Conservation (phyloP, 2,329 filamentous ascomycete species). For the Fusarium citri region DNA sequence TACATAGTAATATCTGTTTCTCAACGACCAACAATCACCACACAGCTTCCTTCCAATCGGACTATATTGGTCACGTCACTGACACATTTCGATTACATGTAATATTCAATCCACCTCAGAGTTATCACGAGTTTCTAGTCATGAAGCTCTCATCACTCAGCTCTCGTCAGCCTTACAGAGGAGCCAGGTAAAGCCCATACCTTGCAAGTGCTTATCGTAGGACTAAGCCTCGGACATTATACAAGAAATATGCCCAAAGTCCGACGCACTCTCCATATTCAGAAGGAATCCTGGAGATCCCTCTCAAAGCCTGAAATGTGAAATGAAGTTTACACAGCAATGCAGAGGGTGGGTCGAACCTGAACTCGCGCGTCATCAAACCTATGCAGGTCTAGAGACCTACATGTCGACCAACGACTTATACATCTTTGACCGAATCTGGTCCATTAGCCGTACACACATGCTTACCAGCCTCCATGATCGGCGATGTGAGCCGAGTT, state of each 20-base stretch:
- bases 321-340: neutral
- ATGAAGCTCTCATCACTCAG: conserved; percentile 18
- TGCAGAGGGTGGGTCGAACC: neutral
- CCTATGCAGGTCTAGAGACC: conserved; percentile 23
- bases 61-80: neutral
- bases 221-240: conserved; percentile 18
- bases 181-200: conserved; percentile 18
- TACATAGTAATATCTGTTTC: neutral
- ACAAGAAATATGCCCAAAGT: conserved; percentile 4
- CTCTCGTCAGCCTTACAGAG: conserved; percentile 45
- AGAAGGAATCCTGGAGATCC: conserved; percentile 16
- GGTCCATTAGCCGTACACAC: neutral
- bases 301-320: neutral
- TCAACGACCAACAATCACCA: neutral
- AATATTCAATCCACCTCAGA: conserved; percentile 12
- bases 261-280: neutral
- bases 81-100: neutral
- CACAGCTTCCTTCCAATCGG: conserved; percentile 3
- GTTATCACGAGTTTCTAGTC: conserved; percentile 17
- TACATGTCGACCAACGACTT: conserved; percentile 21
- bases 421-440: conserved; percentile 19
- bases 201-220: conserved; percentile 46
- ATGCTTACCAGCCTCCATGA: conserved; percentile 17
- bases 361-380: conserved; percentile 22
- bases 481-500: conserved; percentile 29